Evolutionary conservation across 371 early-diverging fungal species (phyloP).

Genomic region (Vairimorpha necatrix): DNA sequence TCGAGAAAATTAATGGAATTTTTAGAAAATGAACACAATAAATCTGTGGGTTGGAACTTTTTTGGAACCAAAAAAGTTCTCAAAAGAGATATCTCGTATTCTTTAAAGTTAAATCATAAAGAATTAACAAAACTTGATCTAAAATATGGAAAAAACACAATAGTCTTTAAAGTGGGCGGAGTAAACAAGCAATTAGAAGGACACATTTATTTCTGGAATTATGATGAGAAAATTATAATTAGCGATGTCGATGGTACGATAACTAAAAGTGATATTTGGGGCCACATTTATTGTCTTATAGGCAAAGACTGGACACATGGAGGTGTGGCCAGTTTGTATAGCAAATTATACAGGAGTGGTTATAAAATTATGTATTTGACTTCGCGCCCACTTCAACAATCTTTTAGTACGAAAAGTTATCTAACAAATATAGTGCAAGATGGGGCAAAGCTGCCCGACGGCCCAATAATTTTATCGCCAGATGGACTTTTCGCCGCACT

Average conservation of each 20-base stretch:
- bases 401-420: constrained; percentile 77
- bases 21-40: constrained; percentile 53
- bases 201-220: constrained; percentile 78
- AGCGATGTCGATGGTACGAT: constrained; percentile 98
- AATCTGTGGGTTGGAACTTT: constrained; percentile 52
- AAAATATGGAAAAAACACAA: constrained; percentile 76
- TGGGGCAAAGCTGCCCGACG: constrained; percentile 79
- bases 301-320: constrained; percentile 96
- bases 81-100: constrained; percentile 62
- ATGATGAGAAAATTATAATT: constrained; percentile 79
- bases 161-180: constrained; percentile 74
- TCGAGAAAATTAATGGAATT: constrained; percentile 30
- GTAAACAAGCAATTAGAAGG: constrained; percentile 69
- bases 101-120: constrained; percentile 57
- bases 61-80: constrained; percentile 58
- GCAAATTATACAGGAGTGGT: constrained; percentile 82
- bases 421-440: constrained; percentile 80
- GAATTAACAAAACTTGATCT: constrained; percentile 69
- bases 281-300: constrained; percentile 89
- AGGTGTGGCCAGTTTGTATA: constrained; percentile 88
- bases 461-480: constrained; percentile 91
- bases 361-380: constrained; percentile 92
- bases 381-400: constrained; percentile 88
- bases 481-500: constrained; percentile 80
- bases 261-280: constrained; percentile 86